These are phyloP conservation scores for Boletus sp. DNA, from an alignment of 768 basidiomycete species.

Conservation along the genomic window DNA sequence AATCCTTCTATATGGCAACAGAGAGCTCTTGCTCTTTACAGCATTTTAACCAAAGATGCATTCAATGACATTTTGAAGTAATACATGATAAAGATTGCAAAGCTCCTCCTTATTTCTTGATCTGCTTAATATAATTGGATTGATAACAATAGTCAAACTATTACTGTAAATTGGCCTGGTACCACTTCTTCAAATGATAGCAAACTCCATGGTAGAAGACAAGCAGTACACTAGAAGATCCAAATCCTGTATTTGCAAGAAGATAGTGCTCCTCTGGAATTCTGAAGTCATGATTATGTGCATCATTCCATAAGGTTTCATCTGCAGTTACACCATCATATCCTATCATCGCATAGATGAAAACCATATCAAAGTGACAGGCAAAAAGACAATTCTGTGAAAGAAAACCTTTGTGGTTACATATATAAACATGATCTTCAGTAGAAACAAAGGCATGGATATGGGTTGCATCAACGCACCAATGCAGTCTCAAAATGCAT, in stretches of 20 bases:
- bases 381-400: constrained; percentile 39
- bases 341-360: constrained; percentile 38
- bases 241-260: constrained; percentile 14
- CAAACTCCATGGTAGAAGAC: constrained; percentile 37
- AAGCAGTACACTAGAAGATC: constrained; percentile 19
- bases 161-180: neutral
- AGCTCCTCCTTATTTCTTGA: constrained; percentile 17
- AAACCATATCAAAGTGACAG: constrained; percentile 34
- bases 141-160: neutral
- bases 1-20: too few species aligned
- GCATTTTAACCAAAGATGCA: neutral
- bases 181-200: constrained; percentile 41
- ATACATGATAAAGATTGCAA: constrained; percentile 28
- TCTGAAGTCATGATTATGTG: constrained; percentile 24
- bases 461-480: neutral
- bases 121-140: neutral
- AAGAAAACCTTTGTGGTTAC: constrained; percentile 27
- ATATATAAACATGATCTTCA: neutral
- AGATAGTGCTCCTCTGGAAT: constrained; percentile 36
- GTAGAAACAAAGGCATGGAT: neutral
- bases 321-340: constrained; percentile 42
- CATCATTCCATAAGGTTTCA: constrained; percentile 27
- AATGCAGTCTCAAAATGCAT: neutral
- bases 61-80: neutral
- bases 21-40: too few species aligned